Conservation (phyloP, 495 filamentous ascomycete genomes). For the Penicillium diatomitis region DNA sequence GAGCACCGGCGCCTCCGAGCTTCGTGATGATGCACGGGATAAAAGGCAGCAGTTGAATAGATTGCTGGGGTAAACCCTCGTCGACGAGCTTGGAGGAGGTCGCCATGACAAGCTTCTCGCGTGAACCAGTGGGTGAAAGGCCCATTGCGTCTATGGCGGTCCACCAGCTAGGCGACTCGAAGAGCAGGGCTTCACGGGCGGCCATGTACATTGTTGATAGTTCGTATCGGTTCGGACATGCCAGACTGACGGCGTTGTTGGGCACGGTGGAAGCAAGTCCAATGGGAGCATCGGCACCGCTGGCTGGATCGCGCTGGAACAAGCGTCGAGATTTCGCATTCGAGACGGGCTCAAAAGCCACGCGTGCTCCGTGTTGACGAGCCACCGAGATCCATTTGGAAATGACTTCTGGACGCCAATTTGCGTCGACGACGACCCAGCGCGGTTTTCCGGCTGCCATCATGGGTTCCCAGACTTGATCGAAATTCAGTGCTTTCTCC, state of each 20-base stretch:
- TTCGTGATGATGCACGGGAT: slow-evolving; percentile 80
- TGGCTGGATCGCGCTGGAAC: slow-evolving; percentile 35
- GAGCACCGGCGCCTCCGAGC: slow-evolving; percentile 67
- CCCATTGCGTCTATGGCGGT: slow-evolving; percentile 64
- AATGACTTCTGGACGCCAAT: slow-evolving; percentile 60
- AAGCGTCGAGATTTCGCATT: slow-evolving; percentile 62
- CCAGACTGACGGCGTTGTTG: slow-evolving; percentile 52
- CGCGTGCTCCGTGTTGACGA: slow-evolving; percentile 40
- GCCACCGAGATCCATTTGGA: slow-evolving; percentile 53
- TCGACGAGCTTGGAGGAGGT: slow-evolving; percentile 58
- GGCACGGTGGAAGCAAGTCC: slow-evolving; percentile 45
- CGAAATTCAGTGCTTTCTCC: slow-evolving; percentile 30
- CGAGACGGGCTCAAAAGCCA: slow-evolving; percentile 93
- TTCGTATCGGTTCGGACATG: slow-evolving; percentile 77
- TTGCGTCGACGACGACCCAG: slow-evolving; percentile 75
- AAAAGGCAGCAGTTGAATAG: slow-evolving; percentile 77
- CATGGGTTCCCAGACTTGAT: slow-evolving; percentile 51
- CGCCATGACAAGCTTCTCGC: slow-evolving; percentile 55
- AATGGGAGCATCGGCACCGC: slow-evolving; percentile 15
- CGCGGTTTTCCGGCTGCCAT: slow-evolving; percentile 48
- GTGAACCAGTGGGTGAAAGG: slow-evolving; percentile 45
- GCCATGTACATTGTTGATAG: slow-evolving; percentile 62
- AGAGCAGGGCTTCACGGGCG: slow-evolving; percentile 52
- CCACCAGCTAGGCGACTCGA: slow-evolving; percentile 67
- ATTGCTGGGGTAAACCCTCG: slow-evolving; percentile 71